phyloP scores from a whole-genome alignment of 306 rosid species.

The Vicia villosa region DNA sequence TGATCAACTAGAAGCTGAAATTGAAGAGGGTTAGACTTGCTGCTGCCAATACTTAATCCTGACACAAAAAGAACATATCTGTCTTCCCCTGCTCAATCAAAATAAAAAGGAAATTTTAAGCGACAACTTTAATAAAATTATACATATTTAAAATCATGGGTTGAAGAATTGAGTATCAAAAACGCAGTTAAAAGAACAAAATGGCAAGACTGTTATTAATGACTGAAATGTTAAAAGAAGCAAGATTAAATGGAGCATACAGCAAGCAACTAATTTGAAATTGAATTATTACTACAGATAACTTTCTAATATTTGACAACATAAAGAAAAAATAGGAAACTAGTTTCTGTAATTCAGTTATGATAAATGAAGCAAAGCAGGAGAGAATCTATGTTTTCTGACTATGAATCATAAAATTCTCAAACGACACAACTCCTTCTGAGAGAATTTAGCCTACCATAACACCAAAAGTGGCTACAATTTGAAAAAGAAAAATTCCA shows the following conservation, averaged over 20 bases:
- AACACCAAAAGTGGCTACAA: too few species aligned
- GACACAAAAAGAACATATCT: constrained; percentile 83
- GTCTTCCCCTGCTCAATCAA: constrained; percentile 74
- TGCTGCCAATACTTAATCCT: constrained; percentile 79
- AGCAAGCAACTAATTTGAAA: constrained; percentile 34
- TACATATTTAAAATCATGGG: constrained; percentile 19
- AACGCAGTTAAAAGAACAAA: constrained; percentile 13
- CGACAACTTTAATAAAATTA: constrained; percentile 7
- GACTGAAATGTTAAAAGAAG: constrained; percentile 20
- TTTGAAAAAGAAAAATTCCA: too few species aligned
- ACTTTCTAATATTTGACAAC: constrained; percentile 28
- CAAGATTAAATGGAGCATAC: constrained; percentile 18
- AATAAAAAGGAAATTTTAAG: constrained; percentile 9
- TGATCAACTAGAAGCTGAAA: constrained; percentile 95
- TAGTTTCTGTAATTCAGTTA: not conserved
- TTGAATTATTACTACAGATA: constrained; percentile 10
- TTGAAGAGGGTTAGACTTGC: constrained; percentile 79
- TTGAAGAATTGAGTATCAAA: constrained; percentile 23
- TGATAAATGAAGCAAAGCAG: constrained; percentile 21
- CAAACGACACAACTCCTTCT: constrained; percentile 21
- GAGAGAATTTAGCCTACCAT: too few species aligned
- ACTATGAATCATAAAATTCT: constrained; percentile 3
- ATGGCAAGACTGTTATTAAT: constrained; percentile 14
- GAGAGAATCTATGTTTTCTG: not conserved
- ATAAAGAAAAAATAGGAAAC: constrained; percentile 27